Evolutionary conservation across 140 eudicot genomes (phyloP).

Genomic region (Bidens hawaiensis): DNA sequence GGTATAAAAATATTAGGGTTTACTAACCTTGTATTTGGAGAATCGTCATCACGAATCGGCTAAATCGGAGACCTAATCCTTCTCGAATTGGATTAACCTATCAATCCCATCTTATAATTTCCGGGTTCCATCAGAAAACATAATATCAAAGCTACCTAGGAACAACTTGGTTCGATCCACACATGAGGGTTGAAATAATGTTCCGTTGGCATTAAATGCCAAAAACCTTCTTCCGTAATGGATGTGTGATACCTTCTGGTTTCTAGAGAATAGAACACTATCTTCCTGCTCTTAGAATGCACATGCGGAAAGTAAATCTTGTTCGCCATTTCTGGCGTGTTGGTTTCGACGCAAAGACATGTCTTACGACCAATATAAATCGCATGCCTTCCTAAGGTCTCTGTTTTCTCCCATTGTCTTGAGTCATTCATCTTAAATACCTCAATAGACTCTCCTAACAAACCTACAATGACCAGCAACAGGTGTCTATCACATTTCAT

Average conservation of each 20-base stretch:
- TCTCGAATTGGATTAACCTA: too few relatives aligned
- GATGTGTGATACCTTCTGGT: neutral
- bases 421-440: constrained; percentile 11
- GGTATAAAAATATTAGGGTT: too few relatives aligned
- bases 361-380: constrained; percentile 3
- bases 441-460: neutral
- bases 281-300: neutral
- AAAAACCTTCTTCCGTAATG: neutral
- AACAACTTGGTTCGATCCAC: constrained; percentile 16
- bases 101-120: too few relatives aligned
- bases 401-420: constrained; percentile 3
- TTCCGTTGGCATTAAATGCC: neutral
- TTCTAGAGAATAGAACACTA: constrained; percentile 13
- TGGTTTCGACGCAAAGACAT: constrained; percentile 9
- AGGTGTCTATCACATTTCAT: neutral
- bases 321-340: constrained; percentile 3
- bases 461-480: neutral
- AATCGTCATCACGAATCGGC: too few relatives aligned
- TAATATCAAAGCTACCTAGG: neutral
- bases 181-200: neutral
- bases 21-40: too few relatives aligned
- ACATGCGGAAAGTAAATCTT: constrained; percentile 1
- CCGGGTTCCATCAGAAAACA: too few relatives aligned
- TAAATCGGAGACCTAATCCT: too few relatives aligned
- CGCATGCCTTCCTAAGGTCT: constrained; percentile 10